Conservation (phyloP, 352 stramenopile species). For the Elongisporangium undulatum region DNA sequence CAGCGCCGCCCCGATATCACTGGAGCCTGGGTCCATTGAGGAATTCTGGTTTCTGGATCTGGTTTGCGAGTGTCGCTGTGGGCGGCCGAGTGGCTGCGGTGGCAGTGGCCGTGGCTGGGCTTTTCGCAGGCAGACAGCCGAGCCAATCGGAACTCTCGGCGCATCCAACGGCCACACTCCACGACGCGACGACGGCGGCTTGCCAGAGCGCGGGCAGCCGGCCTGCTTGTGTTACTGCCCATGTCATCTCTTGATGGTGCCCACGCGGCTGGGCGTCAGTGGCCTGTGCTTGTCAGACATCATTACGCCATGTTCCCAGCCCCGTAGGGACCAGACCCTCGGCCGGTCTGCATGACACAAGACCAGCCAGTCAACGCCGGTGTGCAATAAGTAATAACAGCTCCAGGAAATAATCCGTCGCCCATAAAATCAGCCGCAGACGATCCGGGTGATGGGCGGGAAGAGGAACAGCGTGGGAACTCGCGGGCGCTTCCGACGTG, state of each 20-base stretch:
- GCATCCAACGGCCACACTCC: background rate
- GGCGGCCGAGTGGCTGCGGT: background rate
- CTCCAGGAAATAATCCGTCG: too few species aligned
- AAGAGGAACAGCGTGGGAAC: background rate
- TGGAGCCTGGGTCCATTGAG: background rate
- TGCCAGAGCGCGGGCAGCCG: background rate
- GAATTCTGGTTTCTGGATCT: background rate
- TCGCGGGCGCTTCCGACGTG: background rate
- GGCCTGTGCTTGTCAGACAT: background rate
- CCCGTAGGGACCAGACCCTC: too few species aligned
- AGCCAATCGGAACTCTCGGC: background rate
- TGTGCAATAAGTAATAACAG: too few species aligned
- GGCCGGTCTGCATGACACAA: too few species aligned
- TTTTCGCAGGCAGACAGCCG: background rate
- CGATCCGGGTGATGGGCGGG: background rate
- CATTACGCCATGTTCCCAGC: background rate
- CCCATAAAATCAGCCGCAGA: background rate
- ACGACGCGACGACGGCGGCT: background rate
- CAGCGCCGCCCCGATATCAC: background rate
- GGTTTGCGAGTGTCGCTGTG: background rate
- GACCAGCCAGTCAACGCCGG: too few species aligned
- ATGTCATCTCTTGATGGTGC: background rate
- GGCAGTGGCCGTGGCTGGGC: background rate
- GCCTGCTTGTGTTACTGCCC: background rate
- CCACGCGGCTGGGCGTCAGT: background rate